phyloP scores from a whole-genome alignment of 2,329 filamentous ascomycete genomes.

The Proliferodiscus dingleyae region DNA sequence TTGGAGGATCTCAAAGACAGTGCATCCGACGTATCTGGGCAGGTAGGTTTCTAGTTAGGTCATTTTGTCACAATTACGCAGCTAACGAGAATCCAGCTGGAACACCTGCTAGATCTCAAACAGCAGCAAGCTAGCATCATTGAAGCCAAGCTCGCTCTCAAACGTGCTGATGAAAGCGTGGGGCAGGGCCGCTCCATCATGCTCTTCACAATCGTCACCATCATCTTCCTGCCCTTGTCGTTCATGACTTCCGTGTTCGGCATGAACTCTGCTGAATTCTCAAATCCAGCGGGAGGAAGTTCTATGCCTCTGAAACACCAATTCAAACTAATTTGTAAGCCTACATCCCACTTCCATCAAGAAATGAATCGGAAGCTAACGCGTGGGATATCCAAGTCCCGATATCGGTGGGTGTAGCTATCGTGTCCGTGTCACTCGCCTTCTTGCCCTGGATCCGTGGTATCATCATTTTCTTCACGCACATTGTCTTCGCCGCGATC shows the following conservation, averaged over 20 bases:
- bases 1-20: slow-evolving; percentile 2
- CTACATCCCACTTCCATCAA: neutral
- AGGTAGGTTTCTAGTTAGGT: slow-evolving; percentile 5
- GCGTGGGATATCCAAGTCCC: slow-evolving; percentile 10
- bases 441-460: slow-evolving; percentile 10
- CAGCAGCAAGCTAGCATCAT: slow-evolving; percentile 43
- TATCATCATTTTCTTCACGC: slow-evolving; percentile 4
- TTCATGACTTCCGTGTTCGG: slow-evolving; percentile 19
- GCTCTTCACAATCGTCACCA: slow-evolving; percentile 20
- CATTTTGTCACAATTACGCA: too few relatives aligned
- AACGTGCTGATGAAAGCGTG: slow-evolving; percentile 36
- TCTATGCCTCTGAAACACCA: slow-evolving; percentile 8
- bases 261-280: slow-evolving; percentile 15
- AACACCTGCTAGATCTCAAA: slow-evolving; percentile 38
- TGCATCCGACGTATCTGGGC: neutral
- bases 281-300: slow-evolving; percentile 6
- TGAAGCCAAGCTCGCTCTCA: slow-evolving; percentile 38
- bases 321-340: slow-evolving; percentile 10
- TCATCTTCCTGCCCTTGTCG: slow-evolving; percentile 17
- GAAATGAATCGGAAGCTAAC: neutral
- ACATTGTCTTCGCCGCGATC: slow-evolving; percentile 1
- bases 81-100: too few relatives aligned
- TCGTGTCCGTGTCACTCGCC: slow-evolving; percentile 8
- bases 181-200: slow-evolving; percentile 33
- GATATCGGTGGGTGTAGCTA: slow-evolving; percentile 9